These are phyloP conservation scores for Debaryomyces hansenii DNA, from an alignment of 805 yeast genomes.

Conservation along the genomic window DNA sequence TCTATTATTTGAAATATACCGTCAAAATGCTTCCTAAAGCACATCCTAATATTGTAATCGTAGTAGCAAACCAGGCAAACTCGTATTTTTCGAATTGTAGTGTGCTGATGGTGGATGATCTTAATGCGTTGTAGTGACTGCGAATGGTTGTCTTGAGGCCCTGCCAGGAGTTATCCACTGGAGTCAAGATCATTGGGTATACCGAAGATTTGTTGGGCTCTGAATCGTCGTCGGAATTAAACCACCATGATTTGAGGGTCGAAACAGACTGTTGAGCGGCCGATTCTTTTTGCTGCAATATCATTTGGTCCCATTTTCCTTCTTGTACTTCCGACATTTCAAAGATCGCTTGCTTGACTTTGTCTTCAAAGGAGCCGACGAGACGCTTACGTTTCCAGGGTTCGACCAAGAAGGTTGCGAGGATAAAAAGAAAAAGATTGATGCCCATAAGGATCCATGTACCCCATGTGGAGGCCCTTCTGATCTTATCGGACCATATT, in stretches of 20 bases:
- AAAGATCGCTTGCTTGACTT: constrained; percentile 51
- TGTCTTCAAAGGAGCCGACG: constrained; percentile 80
- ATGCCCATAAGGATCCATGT: constrained; percentile 88
- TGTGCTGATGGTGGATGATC: constrained; percentile 9
- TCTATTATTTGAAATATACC: constrained; percentile 1
- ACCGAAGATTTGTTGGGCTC: not conserved
- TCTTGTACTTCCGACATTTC: constrained; percentile 7
- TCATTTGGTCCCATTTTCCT: not conserved
- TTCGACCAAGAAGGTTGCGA: constrained; percentile 85
- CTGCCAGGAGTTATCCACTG: constrained; percentile 15
- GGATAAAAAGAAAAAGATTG: constrained; percentile 71
- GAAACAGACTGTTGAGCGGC: not conserved
- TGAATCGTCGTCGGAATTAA: not conserved
- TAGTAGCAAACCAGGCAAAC: constrained; percentile 15
- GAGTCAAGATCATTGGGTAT: not conserved
- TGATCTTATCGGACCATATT: constrained; percentile 94
- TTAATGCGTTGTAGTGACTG: constrained; percentile 15
- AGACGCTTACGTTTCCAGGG: constrained; percentile 89
- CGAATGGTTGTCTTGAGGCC: constrained; percentile 9
- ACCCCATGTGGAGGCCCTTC: constrained; percentile 96
- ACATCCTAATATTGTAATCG: constrained; percentile 16
- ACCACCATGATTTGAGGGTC: not conserved
- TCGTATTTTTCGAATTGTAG: constrained; percentile 23
- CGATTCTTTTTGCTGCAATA: not conserved
- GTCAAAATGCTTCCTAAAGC: constrained; percentile 19